Evolutionary conservation across 1,284 basidiomycete species (phyloP).

Genomic region (Neotropicomus parvogracilis): DNA sequence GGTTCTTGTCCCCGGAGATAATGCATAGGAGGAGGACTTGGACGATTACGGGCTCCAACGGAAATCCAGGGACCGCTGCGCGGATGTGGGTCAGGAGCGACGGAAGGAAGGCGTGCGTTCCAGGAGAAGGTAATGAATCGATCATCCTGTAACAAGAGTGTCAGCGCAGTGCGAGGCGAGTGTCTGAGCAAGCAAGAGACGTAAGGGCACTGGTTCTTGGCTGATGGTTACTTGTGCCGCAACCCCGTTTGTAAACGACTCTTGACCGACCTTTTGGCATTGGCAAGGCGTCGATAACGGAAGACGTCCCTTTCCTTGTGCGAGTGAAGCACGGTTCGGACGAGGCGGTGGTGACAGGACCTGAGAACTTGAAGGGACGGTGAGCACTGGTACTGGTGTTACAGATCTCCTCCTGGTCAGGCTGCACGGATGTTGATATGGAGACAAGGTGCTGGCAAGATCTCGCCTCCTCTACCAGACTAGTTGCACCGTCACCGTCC

Average conservation of each 20-base stretch:
- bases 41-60: constrained; percentile 59
- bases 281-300: not conserved
- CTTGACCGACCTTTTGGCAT: too few species aligned
- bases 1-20: constrained; percentile 54
- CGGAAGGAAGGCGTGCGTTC: constrained; percentile 52
- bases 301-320: too few species aligned
- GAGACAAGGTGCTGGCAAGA: constrained; percentile 9
- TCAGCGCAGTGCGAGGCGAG: too few species aligned
- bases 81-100: constrained; percentile 47
- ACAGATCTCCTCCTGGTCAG: constrained; percentile 7
- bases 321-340: not conserved
- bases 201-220: not conserved
- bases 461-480: not conserved
- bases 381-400: too few species aligned
- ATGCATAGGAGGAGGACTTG: constrained; percentile 66
- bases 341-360: not conserved
- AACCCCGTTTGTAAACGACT: not conserved
- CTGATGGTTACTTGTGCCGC: constrained; percentile 5
- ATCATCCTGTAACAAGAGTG: constrained; percentile 9
- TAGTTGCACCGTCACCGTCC: constrained; percentile 1
- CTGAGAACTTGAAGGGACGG: too few species aligned
- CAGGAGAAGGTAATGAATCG: constrained; percentile 33
- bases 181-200: too few species aligned
- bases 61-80: constrained; percentile 41
- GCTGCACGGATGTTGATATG: constrained; percentile 24